These are phyloP conservation scores for Mariannaea sp. DNA, from an alignment of 2,329 filamentous ascomycete genomes.

Conservation along the genomic window DNA sequence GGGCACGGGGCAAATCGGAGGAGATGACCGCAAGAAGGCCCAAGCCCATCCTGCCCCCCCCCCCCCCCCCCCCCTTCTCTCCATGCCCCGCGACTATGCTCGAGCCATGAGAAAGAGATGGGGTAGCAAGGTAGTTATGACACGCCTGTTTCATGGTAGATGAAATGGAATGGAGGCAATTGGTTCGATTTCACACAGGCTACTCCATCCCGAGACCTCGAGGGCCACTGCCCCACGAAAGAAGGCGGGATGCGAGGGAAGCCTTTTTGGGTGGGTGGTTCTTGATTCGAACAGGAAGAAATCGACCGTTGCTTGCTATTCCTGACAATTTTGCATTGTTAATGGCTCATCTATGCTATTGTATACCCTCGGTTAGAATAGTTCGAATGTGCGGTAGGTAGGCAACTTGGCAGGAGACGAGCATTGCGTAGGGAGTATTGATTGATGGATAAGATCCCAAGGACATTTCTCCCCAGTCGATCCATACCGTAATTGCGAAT, in stretches of 20 bases:
- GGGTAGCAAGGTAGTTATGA: too few species aligned
- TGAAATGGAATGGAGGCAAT: conserved; percentile 12
- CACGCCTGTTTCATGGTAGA: background rate
- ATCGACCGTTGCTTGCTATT: too few species aligned
- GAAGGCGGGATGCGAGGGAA: background rate
- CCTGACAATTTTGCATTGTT: too few species aligned
- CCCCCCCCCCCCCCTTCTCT: too few species aligned
- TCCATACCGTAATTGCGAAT: background rate
- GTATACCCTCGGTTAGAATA: too few species aligned
- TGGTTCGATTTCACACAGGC: conserved; percentile 6
- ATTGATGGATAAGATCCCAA: conserved; percentile 13
- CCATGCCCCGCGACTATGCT: background rate
- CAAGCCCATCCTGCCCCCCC: conserved; percentile 11
- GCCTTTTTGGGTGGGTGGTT: too few species aligned
- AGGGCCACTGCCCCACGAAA: background rate
- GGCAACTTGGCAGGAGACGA: too few species aligned
- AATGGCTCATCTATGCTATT: too few species aligned
- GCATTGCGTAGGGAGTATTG: too few species aligned
- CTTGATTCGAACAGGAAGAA: too few species aligned
- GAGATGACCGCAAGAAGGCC: conserved; percentile 6
- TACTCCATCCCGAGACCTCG: background rate
- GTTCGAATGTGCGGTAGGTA: too few species aligned
- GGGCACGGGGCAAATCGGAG: conserved; percentile 34
- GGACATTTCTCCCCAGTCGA: background rate
- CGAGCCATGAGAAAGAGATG: conserved; percentile 9